Evolutionary conservation across 1,139 yeast genomes (phyloP), one percentile per base, ranked within the genome.

Genomic region (Lodderomyces beijingensis): DNA sequence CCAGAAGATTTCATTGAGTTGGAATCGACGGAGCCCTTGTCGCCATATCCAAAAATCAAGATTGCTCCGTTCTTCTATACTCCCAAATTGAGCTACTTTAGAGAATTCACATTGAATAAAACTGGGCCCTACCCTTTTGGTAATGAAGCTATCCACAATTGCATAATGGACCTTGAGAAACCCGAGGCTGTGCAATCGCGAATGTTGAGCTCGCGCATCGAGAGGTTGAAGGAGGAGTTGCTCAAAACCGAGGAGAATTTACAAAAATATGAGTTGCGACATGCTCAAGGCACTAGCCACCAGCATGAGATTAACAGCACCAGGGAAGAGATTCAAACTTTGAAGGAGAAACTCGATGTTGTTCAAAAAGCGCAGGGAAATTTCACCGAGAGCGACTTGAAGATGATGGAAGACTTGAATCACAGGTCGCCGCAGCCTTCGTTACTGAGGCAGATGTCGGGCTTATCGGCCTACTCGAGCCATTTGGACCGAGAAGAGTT

Each of bases 1-100:
- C 58, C 73, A 19, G 77, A 84, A 38, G 98, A 91, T 57, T 91
- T 79, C 47, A 65, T 75, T 11, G 97, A 91, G 49, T 59, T 89
- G 28, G 86, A 76, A 48, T 65, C 69, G 44, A 59, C 59, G n/a
- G 63, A 70, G 40, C 54, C 64, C 16, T 62, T 57, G 2, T 62
- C 74, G 4, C 64, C 72, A 2, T 57, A 67, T 28, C 91, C 94
- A 0, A 58, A 65, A 28, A 70, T 89, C 30, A 59, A 61, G 12
- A 70, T 85, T 0, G 47, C 66, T 13, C 93, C 95, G 1, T 65
- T 89, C 44, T 68, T 85, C 38, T 75, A 64, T 43, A 66, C 95
- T 0, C 96, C 96, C 0, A 70, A 80, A 37, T 80, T 87, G 53
- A 71, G 82, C 17, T 89, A 87, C 54, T 73, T 79, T 44, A 69